These are phyloP conservation scores for Anaeramoeba flamelloides DNA, from an alignment of 78 protist genomes.

Conservation along the genomic window DNA sequence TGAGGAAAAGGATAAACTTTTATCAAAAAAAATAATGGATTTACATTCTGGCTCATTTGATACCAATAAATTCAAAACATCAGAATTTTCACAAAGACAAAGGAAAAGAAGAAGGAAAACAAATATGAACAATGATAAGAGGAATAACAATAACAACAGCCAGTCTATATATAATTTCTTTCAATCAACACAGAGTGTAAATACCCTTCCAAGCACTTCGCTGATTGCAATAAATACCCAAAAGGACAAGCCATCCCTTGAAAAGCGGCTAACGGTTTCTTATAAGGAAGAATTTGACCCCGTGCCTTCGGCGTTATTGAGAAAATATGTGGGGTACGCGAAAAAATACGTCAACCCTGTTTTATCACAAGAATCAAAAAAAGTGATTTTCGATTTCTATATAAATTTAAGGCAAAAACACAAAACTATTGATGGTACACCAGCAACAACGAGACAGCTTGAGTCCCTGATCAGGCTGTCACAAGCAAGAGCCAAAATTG, in stretches of 20 bases:
- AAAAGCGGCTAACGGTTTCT: not conserved
- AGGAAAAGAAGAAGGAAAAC: not conserved
- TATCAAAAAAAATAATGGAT: conserved; percentile 74
- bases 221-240: not conserved
- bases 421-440: conserved; percentile 21
- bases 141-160: not conserved
- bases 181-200: not conserved
- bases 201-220: not conserved
- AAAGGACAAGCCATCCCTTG: not conserved
- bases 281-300: conserved; percentile 32
- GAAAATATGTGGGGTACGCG: conserved; percentile 85
- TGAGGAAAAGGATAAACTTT: conserved; percentile 44
- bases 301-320: conserved; percentile 46
- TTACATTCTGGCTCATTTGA: conserved; percentile 12
- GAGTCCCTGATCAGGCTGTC: conserved; percentile 82
- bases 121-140: too few species aligned
- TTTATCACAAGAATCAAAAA: conserved; percentile 47
- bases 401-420: conserved; percentile 35
- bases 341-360: conserved; percentile 14
- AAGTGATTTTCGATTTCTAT: conserved; percentile 55
- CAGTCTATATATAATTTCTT: not conserved
- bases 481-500: conserved; percentile 83
- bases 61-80: too few species aligned
- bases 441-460: conserved; percentile 92
- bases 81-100: not conserved